Percentiles rank a stretch among this genome's conserved stretches.
Evolutionary conservation across 2,329 filamentous ascomycete genomes (phyloP).

Genomic region (Penicillium sp.): DNA sequence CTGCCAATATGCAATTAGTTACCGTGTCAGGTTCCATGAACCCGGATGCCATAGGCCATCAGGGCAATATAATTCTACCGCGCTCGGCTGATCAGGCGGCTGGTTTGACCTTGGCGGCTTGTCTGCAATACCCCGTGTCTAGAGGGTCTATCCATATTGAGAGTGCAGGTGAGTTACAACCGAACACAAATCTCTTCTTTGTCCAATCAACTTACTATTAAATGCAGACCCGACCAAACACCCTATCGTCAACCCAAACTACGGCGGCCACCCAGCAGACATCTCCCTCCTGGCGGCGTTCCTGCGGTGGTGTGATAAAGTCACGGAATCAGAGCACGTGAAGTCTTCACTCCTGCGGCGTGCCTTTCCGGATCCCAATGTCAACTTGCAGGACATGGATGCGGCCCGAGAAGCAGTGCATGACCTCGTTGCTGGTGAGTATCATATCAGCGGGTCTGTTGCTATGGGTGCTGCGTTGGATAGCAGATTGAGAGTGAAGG

Average conservation of each 20-base stretch:
- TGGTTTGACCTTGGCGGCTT: conserved; percentile 15
- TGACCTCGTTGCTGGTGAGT: conserved; percentile 9
- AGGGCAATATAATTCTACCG: conserved; percentile 4
- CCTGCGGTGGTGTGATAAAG: conserved; percentile 18
- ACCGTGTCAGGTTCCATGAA: conserved; percentile 7
- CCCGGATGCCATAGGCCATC: conserved; percentile 10
- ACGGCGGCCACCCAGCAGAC: conserved; percentile 17
- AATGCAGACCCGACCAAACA: conserved; percentile 15
- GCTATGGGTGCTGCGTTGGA: conserved; percentile 34
- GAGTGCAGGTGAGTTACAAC: conserved; percentile 6
- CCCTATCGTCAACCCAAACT: conserved; percentile 19
- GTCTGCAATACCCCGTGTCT: conserved; percentile 22
- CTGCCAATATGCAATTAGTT: conserved; percentile 16
- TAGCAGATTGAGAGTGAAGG: conserved; percentile 27
- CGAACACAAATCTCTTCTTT: not conserved
- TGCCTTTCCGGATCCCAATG: conserved; percentile 5
- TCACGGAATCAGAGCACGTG: conserved; percentile 8
- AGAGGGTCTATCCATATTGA: conserved; percentile 21
- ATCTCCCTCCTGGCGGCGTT: conserved; percentile 17
- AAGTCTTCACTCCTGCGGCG: conserved; percentile 7
- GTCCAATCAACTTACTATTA: not conserved
- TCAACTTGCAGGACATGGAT: conserved; percentile 15
- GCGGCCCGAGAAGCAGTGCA: conserved; percentile 15
- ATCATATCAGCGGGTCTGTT: conserved; percentile 26
- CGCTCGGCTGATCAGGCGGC: conserved; percentile 3